Evolutionary conservation across 352 stramenopile genomes (phyloP).

Genomic region (Thalassiosira mediterranea): DNA sequence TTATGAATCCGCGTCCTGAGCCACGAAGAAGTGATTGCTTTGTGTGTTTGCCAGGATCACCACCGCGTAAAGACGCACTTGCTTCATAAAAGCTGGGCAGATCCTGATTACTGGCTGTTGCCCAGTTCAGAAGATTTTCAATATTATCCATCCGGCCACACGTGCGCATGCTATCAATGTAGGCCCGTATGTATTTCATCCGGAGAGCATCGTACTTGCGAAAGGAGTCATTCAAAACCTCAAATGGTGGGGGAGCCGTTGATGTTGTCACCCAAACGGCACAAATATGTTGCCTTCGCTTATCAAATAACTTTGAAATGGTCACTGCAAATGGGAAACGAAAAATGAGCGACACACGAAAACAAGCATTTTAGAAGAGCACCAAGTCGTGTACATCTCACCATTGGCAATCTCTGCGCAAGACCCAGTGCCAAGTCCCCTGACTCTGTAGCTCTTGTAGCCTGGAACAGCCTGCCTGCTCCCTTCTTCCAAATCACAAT

Average conservation of each 20-base stretch:
- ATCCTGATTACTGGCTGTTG: constrained; percentile 61
- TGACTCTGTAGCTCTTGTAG: constrained; percentile 46
- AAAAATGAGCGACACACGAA: too few relatives aligned
- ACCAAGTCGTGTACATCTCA: constrained; percentile 3
- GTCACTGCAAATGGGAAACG: constrained; percentile 29
- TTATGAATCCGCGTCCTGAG: constrained; percentile 54
- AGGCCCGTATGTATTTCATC: constrained; percentile 79
- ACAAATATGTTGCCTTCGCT: constrained; percentile 76
- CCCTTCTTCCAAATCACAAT: constrained; percentile 32
- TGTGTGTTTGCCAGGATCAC: constrained; percentile 43
- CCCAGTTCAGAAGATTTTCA: constrained; percentile 68
- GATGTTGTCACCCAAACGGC: constrained; percentile 81
- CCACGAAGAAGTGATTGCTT: constrained; percentile 48
- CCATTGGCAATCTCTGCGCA: constrained; percentile 51
- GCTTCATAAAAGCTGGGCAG: constrained; percentile 71
- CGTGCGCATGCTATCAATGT: constrained; percentile 64
- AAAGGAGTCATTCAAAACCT: constrained; percentile 75
- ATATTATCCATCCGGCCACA: constrained; percentile 59
- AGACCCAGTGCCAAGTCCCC: constrained; percentile 62
- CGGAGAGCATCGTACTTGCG: constrained; percentile 82
- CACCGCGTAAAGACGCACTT: constrained; percentile 42
- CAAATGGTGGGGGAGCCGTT: constrained; percentile 67
- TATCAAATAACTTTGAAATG: constrained; percentile 78
- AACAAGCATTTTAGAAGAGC: too few relatives aligned
- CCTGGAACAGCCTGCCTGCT: constrained; percentile 58